Base-by-base conservation (phyloP, 1,139 yeast genomes). In the Keqinozyma sinolaborantium region DNA sequence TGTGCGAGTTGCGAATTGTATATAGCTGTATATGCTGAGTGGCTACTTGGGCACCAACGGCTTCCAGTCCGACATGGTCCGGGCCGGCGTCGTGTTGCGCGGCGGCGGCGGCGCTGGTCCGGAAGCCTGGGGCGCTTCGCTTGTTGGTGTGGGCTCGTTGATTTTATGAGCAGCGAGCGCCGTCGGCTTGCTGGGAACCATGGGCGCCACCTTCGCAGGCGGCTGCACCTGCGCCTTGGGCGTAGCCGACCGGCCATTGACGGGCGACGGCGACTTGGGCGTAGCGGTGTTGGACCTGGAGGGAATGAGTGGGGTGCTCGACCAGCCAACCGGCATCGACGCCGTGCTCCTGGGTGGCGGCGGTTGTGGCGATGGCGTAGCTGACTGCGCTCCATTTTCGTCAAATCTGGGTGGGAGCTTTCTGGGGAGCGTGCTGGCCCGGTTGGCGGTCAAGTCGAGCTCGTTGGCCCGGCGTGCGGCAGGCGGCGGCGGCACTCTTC, bases 31-130 rank as follows among this genome's bases (percentile, higher is more conserved):
- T n/a, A n/a, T n/a, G n/a, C n/a, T n/a, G n/a, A n/a, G n/a, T n/a
- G n/a, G n/a, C n/a, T n/a, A 73, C 41, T 71, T 72, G 2, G 81
- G 81, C 4, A 70, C 64, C 31, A 76, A 52, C 5, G 82, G 81
- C 34, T 70, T 69, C 82, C 82, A 76, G 26, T 75, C 75, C 14
- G 73, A 61, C 71, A 75, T 58, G n/a, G 59, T 47, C 42, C 48
- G 40, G 12, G 36, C 32, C 16, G 42, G 50, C 16, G 26, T 24
- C 16, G 35, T 24, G 12, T 24, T 31, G 14, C 50, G 41, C 3
- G 55, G 51, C 8, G 58, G 65, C 11, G 71, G 67, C 4, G 61
- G 56, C 14, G 55, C 48, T 13, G 42, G 35, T 4, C 39, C 30
- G 14, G 35, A 30, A n/a, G 41, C 37, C 11, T 51, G 41, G 3